Conservation (phyloP, 192 early-diverging fungal species). For the Tieghemiomyces parasiticus region DNA sequence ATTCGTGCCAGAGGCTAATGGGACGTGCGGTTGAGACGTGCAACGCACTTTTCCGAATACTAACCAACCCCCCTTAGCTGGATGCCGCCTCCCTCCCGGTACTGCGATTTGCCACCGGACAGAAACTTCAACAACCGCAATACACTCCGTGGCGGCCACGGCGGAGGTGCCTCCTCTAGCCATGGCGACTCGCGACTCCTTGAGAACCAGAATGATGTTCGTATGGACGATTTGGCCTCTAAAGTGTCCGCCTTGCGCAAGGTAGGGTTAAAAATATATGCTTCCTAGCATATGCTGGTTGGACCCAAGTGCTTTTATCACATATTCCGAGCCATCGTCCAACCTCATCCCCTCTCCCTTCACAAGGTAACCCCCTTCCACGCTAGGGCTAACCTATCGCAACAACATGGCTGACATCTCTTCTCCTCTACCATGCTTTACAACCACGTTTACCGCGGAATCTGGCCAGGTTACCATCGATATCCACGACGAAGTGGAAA, state of each 20-base stretch:
- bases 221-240: neutral
- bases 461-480: slow-evolving; percentile 1
- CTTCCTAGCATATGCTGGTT: neutral
- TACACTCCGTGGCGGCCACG: no score
- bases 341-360: neutral
- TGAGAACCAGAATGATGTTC: slow-evolving; percentile 6
- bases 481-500: slow-evolving; percentile 3
- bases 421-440: neutral
- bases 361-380: neutral
- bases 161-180: no score
- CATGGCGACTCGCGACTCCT: neutral
- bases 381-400: neutral
- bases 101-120: no score
- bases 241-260: slow-evolving; percentile 9
- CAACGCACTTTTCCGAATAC: no score
- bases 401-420: neutral
- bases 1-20: no score
- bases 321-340: neutral
- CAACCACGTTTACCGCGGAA: neutral
- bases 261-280: neutral
- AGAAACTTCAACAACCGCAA: no score
- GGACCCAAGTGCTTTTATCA: neutral
- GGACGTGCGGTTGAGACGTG: no score
- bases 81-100: no score
- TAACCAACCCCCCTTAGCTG: no score